These are phyloP conservation scores for Pseudohyphozyma bogoriensis DNA, from an alignment of 768 basidiomycete genomes.

Conservation along the genomic window DNA sequence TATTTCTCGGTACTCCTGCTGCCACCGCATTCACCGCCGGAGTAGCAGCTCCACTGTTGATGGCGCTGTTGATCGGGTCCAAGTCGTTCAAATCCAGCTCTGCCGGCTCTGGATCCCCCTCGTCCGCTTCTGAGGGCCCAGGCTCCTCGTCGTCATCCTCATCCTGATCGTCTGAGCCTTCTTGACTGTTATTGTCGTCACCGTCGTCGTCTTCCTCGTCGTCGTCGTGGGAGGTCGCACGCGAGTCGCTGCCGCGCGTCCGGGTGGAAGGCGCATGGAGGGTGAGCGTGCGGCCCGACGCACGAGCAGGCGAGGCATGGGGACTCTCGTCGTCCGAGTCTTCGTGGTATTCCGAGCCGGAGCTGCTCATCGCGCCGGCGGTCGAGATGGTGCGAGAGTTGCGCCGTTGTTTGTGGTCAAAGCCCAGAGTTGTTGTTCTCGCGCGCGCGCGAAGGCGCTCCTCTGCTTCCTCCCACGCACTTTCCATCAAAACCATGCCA, in stretches of 20 bases:
- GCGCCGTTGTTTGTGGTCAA: too few relatives aligned
- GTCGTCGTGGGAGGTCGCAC: neutral
- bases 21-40: constrained; percentile 33
- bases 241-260: neutral
- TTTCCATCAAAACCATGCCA: too few relatives aligned
- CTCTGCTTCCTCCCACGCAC: too few relatives aligned
- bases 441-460: too few relatives aligned
- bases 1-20: constrained; percentile 40
- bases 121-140: constrained; percentile 2
- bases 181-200: neutral
- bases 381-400: too few relatives aligned
- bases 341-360: too few relatives aligned
- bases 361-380: too few relatives aligned
- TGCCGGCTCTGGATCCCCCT: constrained; percentile 3
- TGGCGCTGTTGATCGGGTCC: constrained; percentile 33
- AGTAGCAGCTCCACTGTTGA: constrained; percentile 38
- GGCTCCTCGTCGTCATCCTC: constrained; percentile 27
- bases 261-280: too few relatives aligned
- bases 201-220: constrained; percentile 1
- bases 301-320: too few relatives aligned
- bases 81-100: constrained; percentile 27
- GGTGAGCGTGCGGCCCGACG: too few relatives aligned
- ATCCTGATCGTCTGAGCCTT: neutral
- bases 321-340: too few relatives aligned
- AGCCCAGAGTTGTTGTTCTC: too few relatives aligned